Evolutionary conservation across 2,329 filamentous ascomycete genomes (phyloP), one percentile per base, ranked within the genome.

Genomic region (Sporothrix phasma): DNA sequence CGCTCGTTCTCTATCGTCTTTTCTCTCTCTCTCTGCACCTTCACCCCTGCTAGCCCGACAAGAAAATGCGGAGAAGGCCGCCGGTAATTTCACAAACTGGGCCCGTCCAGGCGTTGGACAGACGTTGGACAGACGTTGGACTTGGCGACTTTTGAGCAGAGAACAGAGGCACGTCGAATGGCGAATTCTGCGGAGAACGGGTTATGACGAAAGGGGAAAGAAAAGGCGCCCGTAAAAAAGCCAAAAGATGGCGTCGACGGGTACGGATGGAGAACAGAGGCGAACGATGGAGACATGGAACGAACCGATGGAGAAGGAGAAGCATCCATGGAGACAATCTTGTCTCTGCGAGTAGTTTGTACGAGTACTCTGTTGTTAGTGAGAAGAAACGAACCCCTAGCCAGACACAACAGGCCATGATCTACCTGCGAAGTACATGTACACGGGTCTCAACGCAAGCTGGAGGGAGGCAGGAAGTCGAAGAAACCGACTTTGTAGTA

Each of bases 151-250:
- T 8, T 3, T 29, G 22, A n/a, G 29, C 13, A 15, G 24, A 60
- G 24, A 47, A 43, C 26, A 31, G 43, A 41, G 24, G 51, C 2
- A 31, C 26, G 34, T 10, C 24, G 10, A 59, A 22, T 11, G n/a
- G n/a, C 11, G 41, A 41, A 61, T 8, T 47, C 43, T 61, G 26
- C 43, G 26, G 41, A 61, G 41, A 61, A 49, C 19, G 29, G n/a
- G 58, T 26, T 61, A 39, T 22, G 60, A 60, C 46, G 13, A 65
- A 65, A 65, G 19, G 59, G 63, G 63, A 58, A 65, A 62, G 59
- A 65, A 65, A 62, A 58, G 49, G 58, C 63, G 63, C 63, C 56
- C 10, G n/a, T 39, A 37, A 24, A 19, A 54, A n/a, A 24, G 15
- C 26, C 34, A 31, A 8, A 37, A 37, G n/a, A 37, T 34, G 34